Percentiles rank a stretch among this genome's conserved stretches.
phyloP scores from a whole-genome alignment of 495 filamentous ascomycete species.

The Monascus purpureus region DNA sequence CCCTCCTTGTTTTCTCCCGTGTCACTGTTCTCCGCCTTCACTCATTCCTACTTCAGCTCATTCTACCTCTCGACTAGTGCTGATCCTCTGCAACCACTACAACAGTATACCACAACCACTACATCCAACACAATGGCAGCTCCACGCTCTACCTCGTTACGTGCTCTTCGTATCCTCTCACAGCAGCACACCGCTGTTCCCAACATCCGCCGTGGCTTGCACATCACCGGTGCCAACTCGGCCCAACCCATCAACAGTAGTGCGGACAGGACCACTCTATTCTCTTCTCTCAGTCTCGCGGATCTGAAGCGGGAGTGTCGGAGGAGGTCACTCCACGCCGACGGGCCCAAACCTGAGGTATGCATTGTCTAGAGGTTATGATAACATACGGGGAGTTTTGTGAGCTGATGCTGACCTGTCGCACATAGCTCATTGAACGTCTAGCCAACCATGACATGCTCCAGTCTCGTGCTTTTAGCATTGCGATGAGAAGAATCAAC shows the following conservation, averaged over 20 bases:
- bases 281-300: slow-evolving; percentile 18
- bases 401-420: too few relatives aligned
- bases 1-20: slow-evolving; percentile 1
- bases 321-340: slow-evolving; percentile 18
- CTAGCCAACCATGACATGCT: slow-evolving; percentile 39
- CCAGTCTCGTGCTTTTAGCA: slow-evolving; percentile 39
- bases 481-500: slow-evolving; percentile 34
- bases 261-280: slow-evolving; percentile 21
- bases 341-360: slow-evolving; percentile 26
- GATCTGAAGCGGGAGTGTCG: slow-evolving; percentile 30
- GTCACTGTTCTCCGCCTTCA: slow-evolving; percentile 1
- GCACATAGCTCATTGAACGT: slow-evolving; percentile 34
- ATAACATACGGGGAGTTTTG: too few relatives aligned
- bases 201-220: slow-evolving; percentile 31
- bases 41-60: slow-evolving; percentile 3
- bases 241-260: slow-evolving; percentile 22
- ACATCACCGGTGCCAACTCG: slow-evolving; percentile 41
- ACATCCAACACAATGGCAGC: slow-evolving; percentile 25
- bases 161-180: slow-evolving; percentile 32
- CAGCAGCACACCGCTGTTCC: slow-evolving; percentile 25
- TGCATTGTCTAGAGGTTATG: slow-evolving; percentile 1
- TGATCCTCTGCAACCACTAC: slow-evolving; percentile 2
- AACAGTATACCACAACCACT: not conserved
- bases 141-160: slow-evolving; percentile 33
- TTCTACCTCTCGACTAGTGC: slow-evolving; percentile 5